These are phyloP conservation scores for Calonectria ilicicola DNA, from an alignment of 2,329 filamentous ascomycete species.

Conservation along the genomic window DNA sequence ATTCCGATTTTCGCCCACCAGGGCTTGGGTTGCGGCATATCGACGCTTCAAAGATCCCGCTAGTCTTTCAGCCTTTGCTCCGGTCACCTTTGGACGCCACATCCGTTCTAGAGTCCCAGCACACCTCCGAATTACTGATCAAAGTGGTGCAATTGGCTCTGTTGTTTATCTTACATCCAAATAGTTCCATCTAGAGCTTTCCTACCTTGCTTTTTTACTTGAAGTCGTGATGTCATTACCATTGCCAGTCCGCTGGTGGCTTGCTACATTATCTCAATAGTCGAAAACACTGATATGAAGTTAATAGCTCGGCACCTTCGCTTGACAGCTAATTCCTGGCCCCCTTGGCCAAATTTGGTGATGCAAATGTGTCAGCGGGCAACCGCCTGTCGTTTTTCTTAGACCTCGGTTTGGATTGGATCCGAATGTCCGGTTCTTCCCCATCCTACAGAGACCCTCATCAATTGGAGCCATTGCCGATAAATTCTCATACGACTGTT, in stretches of 20 bases:
- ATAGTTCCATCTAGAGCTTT: neutral
- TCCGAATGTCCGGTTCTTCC: neutral
- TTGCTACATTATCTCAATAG: neutral
- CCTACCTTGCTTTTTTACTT: neutral
- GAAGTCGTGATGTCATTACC: neutral
- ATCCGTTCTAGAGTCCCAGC: constrained; percentile 14
- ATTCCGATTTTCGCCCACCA: constrained; percentile 9
- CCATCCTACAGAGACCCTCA: neutral
- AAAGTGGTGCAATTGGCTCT: neutral
- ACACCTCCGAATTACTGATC: neutral
- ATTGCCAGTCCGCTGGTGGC: neutral
- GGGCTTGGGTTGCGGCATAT: neutral
- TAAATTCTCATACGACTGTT: constrained; percentile 33
- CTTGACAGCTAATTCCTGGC: neutral
- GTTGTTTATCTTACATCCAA: constrained; percentile 1
- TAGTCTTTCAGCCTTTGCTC: constrained; percentile 4
- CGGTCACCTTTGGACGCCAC: neutral
- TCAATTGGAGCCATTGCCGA: neutral
- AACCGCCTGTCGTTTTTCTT: neutral
- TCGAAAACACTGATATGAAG: neutral
- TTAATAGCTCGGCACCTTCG: neutral
- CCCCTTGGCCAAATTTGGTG: neutral
- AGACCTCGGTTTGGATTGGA: neutral
- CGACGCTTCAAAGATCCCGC: neutral
- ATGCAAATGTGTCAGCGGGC: neutral